Evolutionary conservation across 1,284 basidiomycete species (phyloP).

Genomic region (Cutaneotrichosporon spelunceum): DNA sequence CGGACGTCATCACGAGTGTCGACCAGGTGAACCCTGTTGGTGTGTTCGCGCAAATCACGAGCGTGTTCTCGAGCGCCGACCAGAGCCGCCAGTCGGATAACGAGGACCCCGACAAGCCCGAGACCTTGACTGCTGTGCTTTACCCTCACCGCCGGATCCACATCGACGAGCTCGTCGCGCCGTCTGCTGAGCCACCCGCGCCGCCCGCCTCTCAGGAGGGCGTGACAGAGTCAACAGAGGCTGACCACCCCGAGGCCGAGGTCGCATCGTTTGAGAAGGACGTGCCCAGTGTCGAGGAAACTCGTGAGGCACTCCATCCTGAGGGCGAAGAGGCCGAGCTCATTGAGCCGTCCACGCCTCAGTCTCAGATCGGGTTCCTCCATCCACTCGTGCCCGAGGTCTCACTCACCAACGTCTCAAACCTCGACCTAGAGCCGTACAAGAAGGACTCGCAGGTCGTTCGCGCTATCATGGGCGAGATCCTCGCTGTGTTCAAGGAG

Average conservation of each 20-base stretch:
- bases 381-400: conserved; percentile 70
- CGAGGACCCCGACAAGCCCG: conserved; percentile 58
- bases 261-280: conserved; percentile 61
- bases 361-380: conserved; percentile 64
- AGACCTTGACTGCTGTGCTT: conserved; percentile 87
- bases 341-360: conserved; percentile 3
- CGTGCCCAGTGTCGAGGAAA: conserved; percentile 56
- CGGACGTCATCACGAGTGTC: conserved; percentile 85
- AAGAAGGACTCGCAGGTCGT: conserved; percentile 92
- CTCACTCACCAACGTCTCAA: conserved; percentile 87
- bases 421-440: conserved; percentile 75
- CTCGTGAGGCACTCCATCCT: conserved; percentile 50
- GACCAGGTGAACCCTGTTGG: conserved; percentile 90
- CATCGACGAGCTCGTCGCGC: conserved; percentile 71
- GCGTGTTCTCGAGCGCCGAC: conserved; percentile 70
- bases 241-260: conserved; percentile 30
- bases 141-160: conserved; percentile 91
- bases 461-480: conserved; percentile 92
- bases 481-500: conserved; percentile 97
- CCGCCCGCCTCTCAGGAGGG: neutral
- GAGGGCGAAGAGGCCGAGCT: conserved; percentile 30
- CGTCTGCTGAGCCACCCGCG: conserved; percentile 24
- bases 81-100: conserved; percentile 49
- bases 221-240: neutral
- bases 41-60: conserved; percentile 96